A percentile compares a stretch with the other conserved stretches of the same genome.
Conservation (phyloP, 75 land plant genomes). For the Picea glauca region DNA sequence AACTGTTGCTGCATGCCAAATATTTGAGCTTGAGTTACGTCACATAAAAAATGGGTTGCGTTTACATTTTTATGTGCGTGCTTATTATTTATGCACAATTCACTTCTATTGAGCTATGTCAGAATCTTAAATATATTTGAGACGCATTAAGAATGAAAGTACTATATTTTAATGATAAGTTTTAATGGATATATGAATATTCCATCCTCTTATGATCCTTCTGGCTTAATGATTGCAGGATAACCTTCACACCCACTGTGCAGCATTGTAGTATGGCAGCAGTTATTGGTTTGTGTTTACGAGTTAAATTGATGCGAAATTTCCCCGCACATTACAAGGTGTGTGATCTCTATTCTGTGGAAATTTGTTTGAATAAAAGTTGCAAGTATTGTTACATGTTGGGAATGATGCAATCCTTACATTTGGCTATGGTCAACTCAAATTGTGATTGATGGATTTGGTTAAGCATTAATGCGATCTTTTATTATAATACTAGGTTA, state of each 20-base stretch:
- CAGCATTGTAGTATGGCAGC: conserved; percentile 97
- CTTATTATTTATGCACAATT: background rate
- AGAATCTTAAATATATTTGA: background rate
- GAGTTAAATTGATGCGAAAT: conserved; percentile 69
- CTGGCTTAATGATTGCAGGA: conserved; percentile 34
- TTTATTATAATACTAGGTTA: too few species aligned
- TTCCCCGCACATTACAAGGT: conserved; percentile 92
- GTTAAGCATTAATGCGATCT: too few species aligned
- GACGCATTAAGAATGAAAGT: too few species aligned
- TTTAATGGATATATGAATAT: background rate
- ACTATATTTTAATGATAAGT: too few species aligned
- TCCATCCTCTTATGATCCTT: background rate
- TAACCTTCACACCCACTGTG: conserved; percentile 91
- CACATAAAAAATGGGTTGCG: background rate
- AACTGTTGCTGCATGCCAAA: background rate
- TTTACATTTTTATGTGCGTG: background rate
- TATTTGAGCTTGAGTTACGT: background rate
- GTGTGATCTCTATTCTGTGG: background rate
- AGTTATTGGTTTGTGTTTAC: conserved; percentile 79
- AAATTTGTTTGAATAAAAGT: too few species aligned
- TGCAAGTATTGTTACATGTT: too few species aligned
- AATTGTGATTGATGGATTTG: too few species aligned
- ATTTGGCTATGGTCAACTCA: too few species aligned
- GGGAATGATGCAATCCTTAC: too few species aligned
- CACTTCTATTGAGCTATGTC: background rate